Evolutionary conservation across 305 asterid genomes (phyloP), one percentile per base, ranked within the genome.

Genomic region (Solanum hybrid): DNA sequence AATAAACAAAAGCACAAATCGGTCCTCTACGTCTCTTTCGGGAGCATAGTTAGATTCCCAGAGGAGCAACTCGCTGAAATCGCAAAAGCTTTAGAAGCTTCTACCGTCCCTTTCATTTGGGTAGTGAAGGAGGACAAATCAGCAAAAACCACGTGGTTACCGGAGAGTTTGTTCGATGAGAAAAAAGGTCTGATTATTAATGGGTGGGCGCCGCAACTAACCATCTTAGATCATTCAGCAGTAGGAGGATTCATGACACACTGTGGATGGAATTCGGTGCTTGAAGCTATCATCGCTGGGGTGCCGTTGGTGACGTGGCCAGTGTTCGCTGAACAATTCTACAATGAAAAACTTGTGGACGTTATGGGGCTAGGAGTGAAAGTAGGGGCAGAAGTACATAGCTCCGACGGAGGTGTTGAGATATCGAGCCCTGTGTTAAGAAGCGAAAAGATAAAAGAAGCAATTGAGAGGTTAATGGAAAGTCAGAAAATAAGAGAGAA

Each of bases 91-190:
- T 76, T 91, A 0, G 80, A 89, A n/a, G 71, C 75, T 20, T 91
- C 89, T 14, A 40, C 13, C 51, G 46, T 75, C 10, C 89, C 89
- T 13, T 90, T 90, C 27, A 88, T 90, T 79, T 90, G 92, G 92
- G 91, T 76, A 10, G 89, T 89, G 34, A 89, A 85, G 12, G 26
- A 88, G 20, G 84, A 78, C 31, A 51, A 78, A 78, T 35, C n/a
- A n/a, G n/a, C n/a, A n/a, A n/a, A n/a, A n/a, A n/a, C 46, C 46
- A 10, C 27, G 1, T 77, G 82, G 29, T 77, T 35, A 4, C 17
- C 17, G 16, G 10, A 0, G n/a, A 51, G 1, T 51, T 14, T 51
- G 64, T 5, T 51, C 8, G 8, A 35, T 2, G 14, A 20, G 84
- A 36, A 78, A 35, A 34, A 78, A 10, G 3, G 29, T 78, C 0